Evolutionary conservation across 2,329 filamentous ascomycete genomes (phyloP).

Genomic region (Nigrospora oryzae): DNA sequence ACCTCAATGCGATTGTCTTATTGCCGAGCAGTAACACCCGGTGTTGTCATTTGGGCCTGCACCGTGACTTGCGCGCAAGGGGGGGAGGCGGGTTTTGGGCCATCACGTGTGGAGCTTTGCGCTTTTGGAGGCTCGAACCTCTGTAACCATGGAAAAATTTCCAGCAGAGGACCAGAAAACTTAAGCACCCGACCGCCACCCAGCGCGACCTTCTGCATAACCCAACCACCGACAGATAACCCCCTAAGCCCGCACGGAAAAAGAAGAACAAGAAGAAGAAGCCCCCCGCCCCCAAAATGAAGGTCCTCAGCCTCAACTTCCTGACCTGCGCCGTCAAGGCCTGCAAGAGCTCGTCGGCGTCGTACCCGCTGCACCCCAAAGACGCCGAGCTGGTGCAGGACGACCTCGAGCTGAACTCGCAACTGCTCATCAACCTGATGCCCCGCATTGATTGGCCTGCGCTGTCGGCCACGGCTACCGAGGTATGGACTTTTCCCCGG

Average conservation of each 20-base stretch:
- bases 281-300: slow-evolving; percentile 63
- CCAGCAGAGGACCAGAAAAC: no score
- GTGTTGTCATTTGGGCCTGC: not conserved
- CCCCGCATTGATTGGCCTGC: slow-evolving; percentile 85
- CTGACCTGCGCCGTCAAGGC: slow-evolving; percentile 91
- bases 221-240: not conserved
- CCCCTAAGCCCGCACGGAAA: no score
- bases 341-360: slow-evolving; percentile 72
- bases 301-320: slow-evolving; percentile 92
- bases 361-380: slow-evolving; percentile 86
- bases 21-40: not conserved
- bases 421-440: slow-evolving; percentile 77
- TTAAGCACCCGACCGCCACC: no score
- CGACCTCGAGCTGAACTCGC: slow-evolving; percentile 71
- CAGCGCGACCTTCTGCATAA: not conserved
- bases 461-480: slow-evolving; percentile 63
- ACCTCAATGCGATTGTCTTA: slow-evolving; percentile 1
- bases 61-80: not conserved
- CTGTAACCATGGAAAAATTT: no score
- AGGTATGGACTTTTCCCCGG: slow-evolving; percentile 48
- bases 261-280: not conserved
- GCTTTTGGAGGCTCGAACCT: not conserved
- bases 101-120: not conserved
- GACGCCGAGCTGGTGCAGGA: slow-evolving; percentile 85
- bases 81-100: not conserved